A percentile compares a stretch with the other conserved stretches of the same genome.
Evolutionary conservation across 2,329 filamentous ascomycete species (phyloP).

Genomic region (Ophiosphaerella narmari): DNA sequence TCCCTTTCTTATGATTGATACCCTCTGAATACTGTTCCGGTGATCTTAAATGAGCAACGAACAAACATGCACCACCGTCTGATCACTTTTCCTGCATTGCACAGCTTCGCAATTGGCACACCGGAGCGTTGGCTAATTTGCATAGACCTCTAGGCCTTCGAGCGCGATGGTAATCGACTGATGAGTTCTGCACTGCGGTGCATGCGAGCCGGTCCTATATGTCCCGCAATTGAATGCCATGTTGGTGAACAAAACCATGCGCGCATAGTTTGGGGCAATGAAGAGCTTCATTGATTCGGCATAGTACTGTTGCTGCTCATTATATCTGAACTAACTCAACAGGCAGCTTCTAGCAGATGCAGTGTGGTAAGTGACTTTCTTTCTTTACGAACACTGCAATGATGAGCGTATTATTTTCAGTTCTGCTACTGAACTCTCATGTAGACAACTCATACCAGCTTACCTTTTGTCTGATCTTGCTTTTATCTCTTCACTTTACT

Average conservation of each 20-base stretch:
- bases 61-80: conserved; percentile 68
- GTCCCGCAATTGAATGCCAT: too few relatives aligned
- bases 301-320: not conserved
- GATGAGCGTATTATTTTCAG: conserved; percentile 57
- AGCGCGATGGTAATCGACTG: not conserved
- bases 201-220: too few relatives aligned
- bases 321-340: not conserved
- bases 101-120: conserved; percentile 11
- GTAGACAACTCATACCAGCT: conserved; percentile 62
- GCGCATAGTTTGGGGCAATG: not conserved
- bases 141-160: conserved; percentile 2
- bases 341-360: too few relatives aligned
- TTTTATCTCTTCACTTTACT: conserved; percentile 3
- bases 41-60: conserved; percentile 60
- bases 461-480: conserved; percentile 58
- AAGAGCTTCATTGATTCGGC: not conserved
- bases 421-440: conserved; percentile 66
- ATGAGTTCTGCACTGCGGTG: not conserved
- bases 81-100: conserved; percentile 26
- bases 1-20: conserved; percentile 54
- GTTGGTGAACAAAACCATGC: not conserved
- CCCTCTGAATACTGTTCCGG: conserved; percentile 58
- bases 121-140: conserved; percentile 24
- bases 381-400: conserved; percentile 21
- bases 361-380: conserved; percentile 18